These are phyloP conservation scores for Acacia acuminata DNA, from an alignment of 306 rosid genomes.

Conservation along the genomic window DNA sequence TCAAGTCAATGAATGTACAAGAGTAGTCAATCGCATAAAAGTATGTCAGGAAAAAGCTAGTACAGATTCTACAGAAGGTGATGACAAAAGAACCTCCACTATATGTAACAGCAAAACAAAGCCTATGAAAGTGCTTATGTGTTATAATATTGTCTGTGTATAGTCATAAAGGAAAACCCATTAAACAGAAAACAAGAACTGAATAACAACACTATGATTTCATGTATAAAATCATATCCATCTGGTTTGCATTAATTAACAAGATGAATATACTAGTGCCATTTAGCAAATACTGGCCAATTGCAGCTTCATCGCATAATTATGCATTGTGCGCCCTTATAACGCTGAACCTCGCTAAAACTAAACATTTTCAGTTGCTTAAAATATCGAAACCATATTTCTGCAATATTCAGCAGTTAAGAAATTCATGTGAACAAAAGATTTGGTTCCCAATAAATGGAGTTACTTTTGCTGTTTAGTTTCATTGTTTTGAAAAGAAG, in stretches of 20 bases:
- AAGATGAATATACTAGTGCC: not conserved
- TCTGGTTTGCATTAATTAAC: conserved; percentile 5
- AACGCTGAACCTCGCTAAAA: conserved; percentile 10
- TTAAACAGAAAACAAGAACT: not conserved
- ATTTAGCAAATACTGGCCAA: conserved; percentile 10
- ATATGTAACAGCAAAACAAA: not conserved
- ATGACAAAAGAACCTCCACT: not conserved
- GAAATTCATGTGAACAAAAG: not conserved
- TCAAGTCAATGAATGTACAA: not conserved
- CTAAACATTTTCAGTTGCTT: conserved; percentile 13
- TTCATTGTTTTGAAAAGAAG: conserved; percentile 6
- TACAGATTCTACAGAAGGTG: not conserved
- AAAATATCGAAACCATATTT: conserved; percentile 10
- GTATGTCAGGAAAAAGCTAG: not conserved
- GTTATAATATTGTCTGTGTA: not conserved
- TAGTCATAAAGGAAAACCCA: not conserved
- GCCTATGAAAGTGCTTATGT: not conserved
- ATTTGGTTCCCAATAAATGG: conserved; percentile 6
- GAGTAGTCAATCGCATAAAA: not conserved
- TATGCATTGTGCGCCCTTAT: not conserved
- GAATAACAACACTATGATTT: not conserved
- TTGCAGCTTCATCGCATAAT: not conserved
- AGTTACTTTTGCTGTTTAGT: not conserved
- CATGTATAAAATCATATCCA: not conserved
- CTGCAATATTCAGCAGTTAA: not conserved